Conservation (phyloP, 2,329 filamentous ascomycete species). For the Aphanocladium album region DNA sequence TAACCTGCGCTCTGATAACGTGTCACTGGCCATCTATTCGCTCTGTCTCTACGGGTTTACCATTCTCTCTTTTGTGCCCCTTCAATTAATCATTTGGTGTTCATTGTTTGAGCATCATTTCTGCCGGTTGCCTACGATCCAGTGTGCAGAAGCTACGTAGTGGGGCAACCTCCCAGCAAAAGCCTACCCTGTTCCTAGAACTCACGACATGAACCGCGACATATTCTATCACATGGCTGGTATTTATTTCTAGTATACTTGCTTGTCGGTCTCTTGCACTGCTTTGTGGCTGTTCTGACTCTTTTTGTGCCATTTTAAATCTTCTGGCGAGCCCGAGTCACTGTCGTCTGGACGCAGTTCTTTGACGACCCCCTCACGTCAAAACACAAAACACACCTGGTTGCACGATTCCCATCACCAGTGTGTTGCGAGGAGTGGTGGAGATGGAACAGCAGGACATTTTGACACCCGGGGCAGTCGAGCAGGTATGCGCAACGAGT, state of each 20-base stretch:
- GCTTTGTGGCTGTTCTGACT: neutral
- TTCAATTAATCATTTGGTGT: neutral
- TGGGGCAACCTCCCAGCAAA: neutral
- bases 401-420: neutral
- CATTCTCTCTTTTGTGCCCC: too few relatives aligned
- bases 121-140: neutral
- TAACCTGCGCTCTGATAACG: too few relatives aligned
- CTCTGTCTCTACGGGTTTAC: too few relatives aligned
- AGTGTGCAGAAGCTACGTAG: neutral
- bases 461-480: conserved; percentile 1
- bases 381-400: too few relatives aligned
- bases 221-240: neutral
- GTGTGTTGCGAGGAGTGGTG: neutral
- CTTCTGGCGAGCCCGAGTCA: neutral
- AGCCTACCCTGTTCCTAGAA: neutral
- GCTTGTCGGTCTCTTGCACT: neutral
- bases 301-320: too few relatives aligned
- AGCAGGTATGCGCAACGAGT: conserved; percentile 1
- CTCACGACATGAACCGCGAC: neutral
- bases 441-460: neutral
- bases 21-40: too few relatives aligned
- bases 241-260: neutral
- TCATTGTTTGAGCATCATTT: neutral
- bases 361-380: too few relatives aligned
- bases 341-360: too few relatives aligned